A percentile compares a stretch with the other conserved stretches of the same genome.
Evolutionary conservation across 805 yeast species (phyloP).

Genomic region (Saccharomycopsis microspora): DNA sequence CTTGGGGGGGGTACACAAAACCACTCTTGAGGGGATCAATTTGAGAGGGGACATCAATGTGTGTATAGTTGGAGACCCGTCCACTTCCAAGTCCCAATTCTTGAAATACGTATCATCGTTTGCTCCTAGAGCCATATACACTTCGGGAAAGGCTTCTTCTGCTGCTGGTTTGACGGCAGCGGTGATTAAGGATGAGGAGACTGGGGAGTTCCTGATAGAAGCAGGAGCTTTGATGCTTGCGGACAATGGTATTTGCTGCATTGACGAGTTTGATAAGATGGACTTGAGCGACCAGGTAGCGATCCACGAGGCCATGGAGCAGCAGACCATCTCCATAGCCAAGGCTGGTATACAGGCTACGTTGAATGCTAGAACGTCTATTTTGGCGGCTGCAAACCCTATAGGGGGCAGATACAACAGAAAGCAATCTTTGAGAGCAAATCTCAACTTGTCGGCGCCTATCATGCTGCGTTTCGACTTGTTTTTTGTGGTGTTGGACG

Average conservation of each 20-base stretch:
- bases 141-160: slow-evolving; percentile 96
- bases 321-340: slow-evolving; percentile 96
- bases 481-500: slow-evolving; percentile 90
- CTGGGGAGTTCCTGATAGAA: slow-evolving; percentile 93
- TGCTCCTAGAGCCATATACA: slow-evolving; percentile 89
- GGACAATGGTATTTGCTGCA: slow-evolving; percentile 96
- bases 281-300: slow-evolving; percentile 93
- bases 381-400: slow-evolving; percentile 98
- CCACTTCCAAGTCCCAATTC: slow-evolving; percentile 94
- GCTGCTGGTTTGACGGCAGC: slow-evolving; percentile 99
- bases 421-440: slow-evolving; percentile 71
- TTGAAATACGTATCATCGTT: slow-evolving; percentile 85
- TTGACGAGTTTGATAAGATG: slow-evolving; percentile 98
- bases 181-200: slow-evolving; percentile 93
- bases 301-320: slow-evolving; percentile 99
- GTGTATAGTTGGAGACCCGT: slow-evolving; percentile 96
- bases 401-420: slow-evolving; percentile 94
- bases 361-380: slow-evolving; percentile 90
- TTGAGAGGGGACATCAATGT: slow-evolving; percentile 94
- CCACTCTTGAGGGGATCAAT: slow-evolving; percentile 87
- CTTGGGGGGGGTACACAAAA: slow-evolving; percentile 91
- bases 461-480: slow-evolving; percentile 97
- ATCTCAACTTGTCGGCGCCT: slow-evolving; percentile 93
- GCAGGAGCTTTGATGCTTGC: slow-evolving; percentile 99
- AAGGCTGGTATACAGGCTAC: slow-evolving; percentile 99